Evolutionary conservation across 352 stramenopile species (phyloP).

Genomic region (Halophytophthora polymorphica): DNA sequence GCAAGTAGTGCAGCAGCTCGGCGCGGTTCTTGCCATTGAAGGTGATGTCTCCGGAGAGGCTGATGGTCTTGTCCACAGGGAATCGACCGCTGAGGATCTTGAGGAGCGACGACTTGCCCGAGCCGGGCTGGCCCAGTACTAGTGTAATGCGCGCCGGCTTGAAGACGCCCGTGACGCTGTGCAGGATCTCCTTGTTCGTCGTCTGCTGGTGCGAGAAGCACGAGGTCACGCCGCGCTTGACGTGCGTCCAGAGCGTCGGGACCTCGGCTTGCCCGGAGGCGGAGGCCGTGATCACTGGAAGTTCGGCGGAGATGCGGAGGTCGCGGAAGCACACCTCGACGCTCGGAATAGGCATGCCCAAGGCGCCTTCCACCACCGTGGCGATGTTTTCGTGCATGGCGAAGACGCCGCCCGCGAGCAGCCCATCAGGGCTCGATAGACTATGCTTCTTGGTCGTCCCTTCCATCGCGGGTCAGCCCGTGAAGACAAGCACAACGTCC

Average conservation of each 20-base stretch:
- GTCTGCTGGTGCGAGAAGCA: slow-evolving; percentile 22
- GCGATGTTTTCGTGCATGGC: slow-evolving; percentile 44
- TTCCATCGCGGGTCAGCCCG: too few species aligned
- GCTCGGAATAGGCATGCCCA: slow-evolving; percentile 32
- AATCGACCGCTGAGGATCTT: slow-evolving; percentile 42
- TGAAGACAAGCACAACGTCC: too few species aligned
- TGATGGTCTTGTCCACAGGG: slow-evolving; percentile 37
- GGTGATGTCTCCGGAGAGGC: slow-evolving; percentile 34
- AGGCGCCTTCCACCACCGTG: slow-evolving; percentile 26
- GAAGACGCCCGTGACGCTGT: slow-evolving; percentile 32
- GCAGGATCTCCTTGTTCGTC: slow-evolving; percentile 38
- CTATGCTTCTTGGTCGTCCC: slow-evolving; percentile 7
- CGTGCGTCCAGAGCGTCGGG: slow-evolving; percentile 11
- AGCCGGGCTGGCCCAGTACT: slow-evolving; percentile 35
- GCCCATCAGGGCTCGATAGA: slow-evolving; percentile 31
- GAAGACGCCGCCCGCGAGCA: slow-evolving; percentile 36
- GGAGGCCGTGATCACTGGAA: slow-evolving; percentile 3
- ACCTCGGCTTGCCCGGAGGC: slow-evolving; percentile 6
- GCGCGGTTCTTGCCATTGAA: slow-evolving; percentile 36
- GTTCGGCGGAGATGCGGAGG: slow-evolving; percentile 30
- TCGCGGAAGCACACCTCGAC: slow-evolving; percentile 47
- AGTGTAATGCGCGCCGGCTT: slow-evolving; percentile 35
- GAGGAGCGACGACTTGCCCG: too few species aligned
- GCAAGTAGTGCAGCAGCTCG: slow-evolving; percentile 21
- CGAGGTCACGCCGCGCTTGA: slow-evolving; percentile 15